phyloP scores from a whole-genome alignment of 805 yeast genomes.

The Myxozyma udenii region DNA sequence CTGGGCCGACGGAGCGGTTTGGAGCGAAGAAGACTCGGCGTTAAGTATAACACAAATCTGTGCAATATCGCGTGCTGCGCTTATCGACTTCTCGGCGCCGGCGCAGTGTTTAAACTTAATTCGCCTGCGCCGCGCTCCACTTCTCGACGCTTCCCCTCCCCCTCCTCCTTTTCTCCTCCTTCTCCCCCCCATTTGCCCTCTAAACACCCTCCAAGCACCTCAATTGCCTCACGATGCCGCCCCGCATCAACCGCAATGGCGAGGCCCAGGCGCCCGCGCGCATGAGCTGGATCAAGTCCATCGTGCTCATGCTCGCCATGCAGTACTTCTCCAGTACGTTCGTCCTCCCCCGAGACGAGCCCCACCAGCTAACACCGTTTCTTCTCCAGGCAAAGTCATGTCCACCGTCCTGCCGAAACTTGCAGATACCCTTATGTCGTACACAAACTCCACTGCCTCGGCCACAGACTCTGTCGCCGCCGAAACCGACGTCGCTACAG shows the following conservation, averaged over 20 bases:
- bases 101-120: too few relatives aligned
- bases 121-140: conserved; percentile 4
- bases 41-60: too few relatives aligned
- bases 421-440: background rate
- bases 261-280: conserved; percentile 4
- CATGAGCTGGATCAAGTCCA: conserved; percentile 23
- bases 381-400: conserved; percentile 14
- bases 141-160: background rate
- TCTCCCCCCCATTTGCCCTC: too few relatives aligned
- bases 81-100: background rate
- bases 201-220: background rate
- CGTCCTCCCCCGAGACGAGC: too few relatives aligned
- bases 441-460: background rate
- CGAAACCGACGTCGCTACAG: background rate
- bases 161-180: background rate
- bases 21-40: too few relatives aligned
- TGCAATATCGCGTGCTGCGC: background rate
- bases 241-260: conserved; percentile 6
- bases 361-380: background rate
- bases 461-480: background rate
- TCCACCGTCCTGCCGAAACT: background rate
- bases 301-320: conserved; percentile 16
- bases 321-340: conserved; percentile 19
- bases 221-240: conserved; percentile 4
- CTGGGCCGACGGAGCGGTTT: too few relatives aligned